Evolutionary conservation across 2,329 filamentous ascomycete genomes (phyloP).

Genomic region (Ascochyta lentis): DNA sequence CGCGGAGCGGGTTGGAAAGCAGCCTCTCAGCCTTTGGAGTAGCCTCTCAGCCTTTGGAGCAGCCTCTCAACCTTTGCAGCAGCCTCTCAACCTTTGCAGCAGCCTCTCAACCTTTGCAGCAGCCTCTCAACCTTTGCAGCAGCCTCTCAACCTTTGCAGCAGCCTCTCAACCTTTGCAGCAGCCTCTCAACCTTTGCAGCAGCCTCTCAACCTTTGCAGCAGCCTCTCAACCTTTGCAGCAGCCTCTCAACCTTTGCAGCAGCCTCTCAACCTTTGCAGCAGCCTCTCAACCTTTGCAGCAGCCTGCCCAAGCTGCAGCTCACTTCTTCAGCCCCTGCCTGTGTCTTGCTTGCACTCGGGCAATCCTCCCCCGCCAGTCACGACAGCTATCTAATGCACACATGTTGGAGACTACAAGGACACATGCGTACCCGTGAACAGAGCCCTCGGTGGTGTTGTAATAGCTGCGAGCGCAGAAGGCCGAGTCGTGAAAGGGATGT

Average conservation of each 20-base stretch:
- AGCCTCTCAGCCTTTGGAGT: background rate
- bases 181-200: background rate
- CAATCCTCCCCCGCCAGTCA: conserved; percentile 21
- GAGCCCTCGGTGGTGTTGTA: background rate
- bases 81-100: background rate
- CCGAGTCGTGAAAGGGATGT: conserved; percentile 1
- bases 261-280: background rate
- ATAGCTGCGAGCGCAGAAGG: background rate
- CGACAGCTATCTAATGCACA: conserved; percentile 36
- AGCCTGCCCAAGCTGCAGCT: background rate
- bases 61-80: too few species aligned
- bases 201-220: background rate
- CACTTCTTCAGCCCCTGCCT: background rate
- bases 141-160: background rate
- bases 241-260: background rate
- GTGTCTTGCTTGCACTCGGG: conserved; percentile 2
- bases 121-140: background rate
- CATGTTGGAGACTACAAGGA: conserved; percentile 18
- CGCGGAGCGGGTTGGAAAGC: conserved; percentile 8
- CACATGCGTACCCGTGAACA: conserved; percentile 4
- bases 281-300: background rate
- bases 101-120: background rate
- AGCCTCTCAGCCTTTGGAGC: background rate
- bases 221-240: too few species aligned
- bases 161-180: background rate